phyloP scores from a whole-genome alignment of 2,329 filamentous ascomycete species.

The Teratosphaeria pseudoeucalypti region DNA sequence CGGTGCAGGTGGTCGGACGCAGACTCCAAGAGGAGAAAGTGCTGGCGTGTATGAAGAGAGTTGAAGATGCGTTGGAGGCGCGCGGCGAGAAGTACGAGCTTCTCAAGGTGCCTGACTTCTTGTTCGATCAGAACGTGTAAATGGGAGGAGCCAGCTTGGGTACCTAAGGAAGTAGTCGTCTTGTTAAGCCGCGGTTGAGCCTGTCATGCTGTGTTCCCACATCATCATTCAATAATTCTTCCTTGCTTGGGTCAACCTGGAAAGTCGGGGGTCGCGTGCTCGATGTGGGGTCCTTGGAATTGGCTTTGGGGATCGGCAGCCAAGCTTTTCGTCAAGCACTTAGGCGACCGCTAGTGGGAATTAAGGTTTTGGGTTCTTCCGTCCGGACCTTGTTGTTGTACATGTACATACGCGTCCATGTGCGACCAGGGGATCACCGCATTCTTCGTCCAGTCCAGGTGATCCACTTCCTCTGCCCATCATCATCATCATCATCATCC shows the following conservation, averaged over 20 bases:
- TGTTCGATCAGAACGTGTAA: neutral
- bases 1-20: conserved; percentile 70
- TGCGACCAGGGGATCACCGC: neutral
- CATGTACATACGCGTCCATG: neutral
- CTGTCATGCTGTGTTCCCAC: neutral
- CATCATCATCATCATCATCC: no score
- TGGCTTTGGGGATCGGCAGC: neutral
- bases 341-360: neutral
- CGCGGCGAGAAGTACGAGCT: conserved; percentile 41
- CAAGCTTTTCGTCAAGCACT: neutral
- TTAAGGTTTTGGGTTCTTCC: neutral
- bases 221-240: neutral
- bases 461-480: neutral
- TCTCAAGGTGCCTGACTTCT: conserved; percentile 25
- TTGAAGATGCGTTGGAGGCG: conserved; percentile 62
- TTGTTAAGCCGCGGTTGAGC: neutral
- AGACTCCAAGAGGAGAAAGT: conserved; percentile 83
- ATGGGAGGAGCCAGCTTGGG: neutral
- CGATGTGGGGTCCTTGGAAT: neutral
- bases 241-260: neutral
- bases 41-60: conserved; percentile 63
- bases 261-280: neutral
- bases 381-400: neutral
- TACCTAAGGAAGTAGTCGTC: neutral
- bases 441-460: neutral